A percentile compares a stretch with the other conserved stretches of the same genome.
These are phyloP conservation scores for Fraxinus paxiana DNA, from an alignment of 305 asterid genomes.

Conservation along the genomic window DNA sequence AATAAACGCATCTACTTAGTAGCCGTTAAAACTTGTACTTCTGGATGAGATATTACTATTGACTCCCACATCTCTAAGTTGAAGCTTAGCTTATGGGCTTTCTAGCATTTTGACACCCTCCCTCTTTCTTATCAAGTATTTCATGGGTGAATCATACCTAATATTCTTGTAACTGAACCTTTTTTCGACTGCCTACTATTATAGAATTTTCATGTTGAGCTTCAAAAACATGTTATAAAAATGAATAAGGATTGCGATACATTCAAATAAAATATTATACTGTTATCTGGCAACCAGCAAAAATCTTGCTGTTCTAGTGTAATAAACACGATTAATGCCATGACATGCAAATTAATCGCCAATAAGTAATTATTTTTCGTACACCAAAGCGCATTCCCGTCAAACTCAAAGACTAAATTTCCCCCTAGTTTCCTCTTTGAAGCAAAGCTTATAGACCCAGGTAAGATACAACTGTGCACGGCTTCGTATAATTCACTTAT, in stretches of 20 bases:
- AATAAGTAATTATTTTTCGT: slow-evolving; percentile 11
- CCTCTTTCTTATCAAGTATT: background rate
- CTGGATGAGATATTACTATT: background rate
- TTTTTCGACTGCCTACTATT: background rate
- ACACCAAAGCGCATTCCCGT: background rate
- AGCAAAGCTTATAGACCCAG: slow-evolving; percentile 25
- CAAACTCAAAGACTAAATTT: background rate
- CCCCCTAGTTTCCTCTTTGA: slow-evolving; percentile 19
- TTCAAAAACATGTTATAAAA: background rate
- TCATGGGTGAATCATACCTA: background rate
- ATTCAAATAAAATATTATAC: background rate
- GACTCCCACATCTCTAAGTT: background rate
- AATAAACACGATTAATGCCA: slow-evolving; percentile 5
- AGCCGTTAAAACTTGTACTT: background rate
- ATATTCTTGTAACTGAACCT: background rate
- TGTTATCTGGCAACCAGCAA: slow-evolving; percentile 8
- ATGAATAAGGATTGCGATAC: background rate
- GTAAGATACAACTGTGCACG: slow-evolving; percentile 30
- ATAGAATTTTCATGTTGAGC: background rate
- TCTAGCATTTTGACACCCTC: background rate
- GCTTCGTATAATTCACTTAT: slow-evolving; percentile 16
- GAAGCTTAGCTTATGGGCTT: background rate
- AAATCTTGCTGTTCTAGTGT: slow-evolving; percentile 20
- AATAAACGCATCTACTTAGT: background rate
- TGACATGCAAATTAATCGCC: slow-evolving; percentile 18